Evolutionary conservation across 768 basidiomycete genomes (phyloP).

Genomic region (Boletus bicolor): DNA sequence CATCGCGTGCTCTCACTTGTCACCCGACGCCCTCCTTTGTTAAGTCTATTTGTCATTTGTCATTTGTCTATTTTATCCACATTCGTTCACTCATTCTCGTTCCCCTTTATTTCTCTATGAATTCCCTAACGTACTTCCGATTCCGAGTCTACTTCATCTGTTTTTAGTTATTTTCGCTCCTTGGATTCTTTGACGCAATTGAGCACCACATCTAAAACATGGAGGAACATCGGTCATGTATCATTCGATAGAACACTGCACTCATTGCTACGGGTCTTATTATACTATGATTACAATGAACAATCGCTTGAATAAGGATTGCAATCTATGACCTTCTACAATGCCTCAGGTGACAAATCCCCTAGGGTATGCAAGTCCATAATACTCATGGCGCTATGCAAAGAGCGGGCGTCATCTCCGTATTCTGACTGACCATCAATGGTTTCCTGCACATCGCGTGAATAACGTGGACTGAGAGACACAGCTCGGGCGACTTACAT

Average conservation of each 20-base stretch:
- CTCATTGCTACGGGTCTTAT: slow-evolving; percentile 33
- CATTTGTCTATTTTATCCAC: slow-evolving; percentile 14
- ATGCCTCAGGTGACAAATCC: slow-evolving; percentile 69
- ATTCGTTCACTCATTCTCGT: slow-evolving; percentile 23
- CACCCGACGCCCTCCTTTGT: slow-evolving; percentile 5
- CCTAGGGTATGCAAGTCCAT: slow-evolving; percentile 56
- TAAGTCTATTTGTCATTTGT: slow-evolving; percentile 12
- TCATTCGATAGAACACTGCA: slow-evolving; percentile 35
- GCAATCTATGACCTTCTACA: slow-evolving; percentile 36
- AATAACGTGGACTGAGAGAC: neutral
- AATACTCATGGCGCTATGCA: slow-evolving; percentile 57
- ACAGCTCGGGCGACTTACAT: slow-evolving; percentile 48
- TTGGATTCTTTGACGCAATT: slow-evolving; percentile 15
- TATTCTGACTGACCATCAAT: slow-evolving; percentile 70
- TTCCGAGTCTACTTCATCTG: slow-evolving; percentile 4
- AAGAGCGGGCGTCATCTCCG: slow-evolving; percentile 66
- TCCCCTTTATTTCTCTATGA: slow-evolving; percentile 5
- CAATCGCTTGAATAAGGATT: neutral
- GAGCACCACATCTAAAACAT: slow-evolving; percentile 30
- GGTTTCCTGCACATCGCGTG: slow-evolving; percentile 51
- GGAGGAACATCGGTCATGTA: slow-evolving; percentile 38
- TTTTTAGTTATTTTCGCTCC: slow-evolving; percentile 13
- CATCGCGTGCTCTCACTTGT: slow-evolving; percentile 10
- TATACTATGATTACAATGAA: slow-evolving; percentile 25
- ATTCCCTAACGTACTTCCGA: slow-evolving; percentile 18